Percentiles rank a stretch among this genome's conserved stretches.
phyloP scores from a whole-genome alignment of 2,329 filamentous ascomycete species.

The Neonectria coccinea region DNA sequence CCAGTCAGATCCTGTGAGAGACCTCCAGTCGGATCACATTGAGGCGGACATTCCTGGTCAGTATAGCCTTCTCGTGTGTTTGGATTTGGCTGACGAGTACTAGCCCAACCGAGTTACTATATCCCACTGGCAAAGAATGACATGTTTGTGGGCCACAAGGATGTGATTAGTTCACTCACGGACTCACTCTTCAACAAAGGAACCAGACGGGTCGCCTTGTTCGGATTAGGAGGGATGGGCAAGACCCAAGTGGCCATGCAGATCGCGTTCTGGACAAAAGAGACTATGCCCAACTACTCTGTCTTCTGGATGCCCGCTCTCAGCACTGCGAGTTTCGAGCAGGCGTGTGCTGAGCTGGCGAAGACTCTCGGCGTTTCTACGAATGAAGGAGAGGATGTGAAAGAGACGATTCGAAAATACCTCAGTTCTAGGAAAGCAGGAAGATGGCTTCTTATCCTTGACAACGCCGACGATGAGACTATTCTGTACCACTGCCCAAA shows the following conservation, averaged over 20 bases:
- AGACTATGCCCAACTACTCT: constrained; percentile 16
- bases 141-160: neutral
- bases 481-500: neutral
- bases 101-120: neutral
- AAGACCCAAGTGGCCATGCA: constrained; percentile 13
- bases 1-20: neutral
- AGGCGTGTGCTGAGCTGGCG: constrained; percentile 7
- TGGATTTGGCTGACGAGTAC: constrained; percentile 41
- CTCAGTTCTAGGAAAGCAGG: constrained; percentile 36
- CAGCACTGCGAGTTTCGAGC: constrained; percentile 23
- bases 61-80: neutral
- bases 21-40: neutral
- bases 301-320: constrained; percentile 29
- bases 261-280: constrained; percentile 11
- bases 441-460: constrained; percentile 42
- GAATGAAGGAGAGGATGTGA: neutral
- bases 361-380: constrained; percentile 6
- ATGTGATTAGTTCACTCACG: neutral
- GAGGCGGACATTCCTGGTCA: neutral
- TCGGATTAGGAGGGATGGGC: constrained; percentile 6
- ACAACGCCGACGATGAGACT: constrained; percentile 41
- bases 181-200: neutral
- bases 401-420: constrained; percentile 20
- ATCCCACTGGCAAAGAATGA: neutral
- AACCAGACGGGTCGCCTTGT: neutral